Base-by-base conservation (phyloP, 225 moss, liverwort and hornwort species). In the Sphagnum tenellum region DNA sequence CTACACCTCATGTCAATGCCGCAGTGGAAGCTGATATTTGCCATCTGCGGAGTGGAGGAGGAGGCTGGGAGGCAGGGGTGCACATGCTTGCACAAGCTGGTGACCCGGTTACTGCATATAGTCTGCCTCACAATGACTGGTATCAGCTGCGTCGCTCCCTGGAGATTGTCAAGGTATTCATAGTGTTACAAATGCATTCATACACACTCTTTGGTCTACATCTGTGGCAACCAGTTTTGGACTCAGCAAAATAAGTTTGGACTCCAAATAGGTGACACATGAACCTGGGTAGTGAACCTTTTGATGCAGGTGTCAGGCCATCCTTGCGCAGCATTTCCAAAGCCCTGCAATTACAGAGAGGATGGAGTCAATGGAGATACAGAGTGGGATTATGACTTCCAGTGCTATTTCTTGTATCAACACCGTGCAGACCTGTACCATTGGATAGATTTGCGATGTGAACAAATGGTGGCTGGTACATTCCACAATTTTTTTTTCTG, bases 401-500 rank as follows among this genome's bases (percentile, higher is more conserved):
- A 79, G 62, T 91, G 88, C 71, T 90, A 89, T 71, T 94, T 91
- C 67, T 60, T 94, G 75, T 78, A 85, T 58, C 76, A 80, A 55
- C 85, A 81, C 57, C 81, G 89, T 56, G 74, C 79, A 47, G 90
- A 94, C 48, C 74, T 94, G 8, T 94, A 90, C 68, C 78, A 75
- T 8, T 90, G 85, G 74, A 85, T 94, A 48, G 94, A 94, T 60
- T 79, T 73, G 6, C 88, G 90, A 45, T 94, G 94, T 66, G 94
- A 94, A 69, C 80, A 89, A 65, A 94, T 94, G 94, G 75, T 94
- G 65, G 78, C 78, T 75, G 87, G 89, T 90, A 78, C 29, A 61
- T 8, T 44, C 55, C 48, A 12, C 56, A 29, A 29, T 29, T 29
- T 29, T 29, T 29, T 29, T 29, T 29, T 29, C 29, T 29, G 29